A percentile compares a stretch with the other conserved stretches of the same genome.
Conservation (phyloP, 805 yeast species). For the Middelhovenomyces tepae region DNA sequence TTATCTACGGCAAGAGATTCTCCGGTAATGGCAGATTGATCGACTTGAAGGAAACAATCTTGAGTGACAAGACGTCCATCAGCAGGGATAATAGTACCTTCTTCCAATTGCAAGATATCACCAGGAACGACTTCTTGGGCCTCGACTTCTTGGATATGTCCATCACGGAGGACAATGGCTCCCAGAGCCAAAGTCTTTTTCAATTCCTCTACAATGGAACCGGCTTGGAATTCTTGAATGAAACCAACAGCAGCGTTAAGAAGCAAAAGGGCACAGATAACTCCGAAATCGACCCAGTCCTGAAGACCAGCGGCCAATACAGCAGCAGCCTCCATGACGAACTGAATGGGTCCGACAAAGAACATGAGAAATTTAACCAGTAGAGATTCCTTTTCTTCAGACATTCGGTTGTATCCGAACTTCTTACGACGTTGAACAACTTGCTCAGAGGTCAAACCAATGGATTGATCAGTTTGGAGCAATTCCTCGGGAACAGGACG, state of each 20-base stretch:
- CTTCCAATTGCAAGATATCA: constrained; percentile 86
- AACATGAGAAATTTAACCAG: constrained; percentile 73
- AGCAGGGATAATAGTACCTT: constrained; percentile 87
- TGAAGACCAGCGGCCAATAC: constrained; percentile 90
- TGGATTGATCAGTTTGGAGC: constrained; percentile 69
- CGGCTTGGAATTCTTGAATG: constrained; percentile 96
- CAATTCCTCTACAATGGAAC: constrained; percentile 93
- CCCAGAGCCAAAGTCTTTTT: constrained; percentile 90
- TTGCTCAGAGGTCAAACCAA: constrained; percentile 72
- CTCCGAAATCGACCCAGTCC: constrained; percentile 99
- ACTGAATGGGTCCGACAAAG: constrained; percentile 92
- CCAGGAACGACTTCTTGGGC: constrained; percentile 90
- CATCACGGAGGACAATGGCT: constrained; percentile 80
- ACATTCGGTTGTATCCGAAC: constrained; percentile 85
- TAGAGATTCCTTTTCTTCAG: constrained; percentile 77
- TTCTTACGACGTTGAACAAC: constrained; percentile 79
- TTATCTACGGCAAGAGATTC: constrained; percentile 94
- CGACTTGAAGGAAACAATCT: constrained; percentile 80
- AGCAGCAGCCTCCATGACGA: constrained; percentile 96
- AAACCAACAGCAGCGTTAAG: constrained; percentile 93
- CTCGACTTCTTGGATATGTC: constrained; percentile 63
- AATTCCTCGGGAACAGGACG: constrained; percentile 81
- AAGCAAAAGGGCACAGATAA: constrained; percentile 76
- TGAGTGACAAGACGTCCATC: constrained; percentile 87
- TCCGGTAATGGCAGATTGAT: constrained; percentile 96